phyloP scores from a whole-genome alignment of 129 eudicot genomes.

The Centella asiatica region DNA sequence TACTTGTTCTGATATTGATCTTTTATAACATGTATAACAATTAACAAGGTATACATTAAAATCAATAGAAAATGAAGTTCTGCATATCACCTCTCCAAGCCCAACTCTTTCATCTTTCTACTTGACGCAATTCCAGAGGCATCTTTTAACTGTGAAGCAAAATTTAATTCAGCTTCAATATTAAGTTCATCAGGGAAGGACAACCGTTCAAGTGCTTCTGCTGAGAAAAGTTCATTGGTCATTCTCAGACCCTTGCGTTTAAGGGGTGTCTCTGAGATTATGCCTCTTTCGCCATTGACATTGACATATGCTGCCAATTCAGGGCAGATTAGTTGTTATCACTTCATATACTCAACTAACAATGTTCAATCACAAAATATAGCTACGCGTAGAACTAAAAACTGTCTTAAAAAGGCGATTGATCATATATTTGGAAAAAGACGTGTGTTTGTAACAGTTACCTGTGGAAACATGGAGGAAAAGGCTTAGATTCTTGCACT shows the following conservation, averaged over 20 bases:
- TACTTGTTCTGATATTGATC: too few species aligned
- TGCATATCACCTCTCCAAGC: slow-evolving; percentile 4
- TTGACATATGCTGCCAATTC: slow-evolving; percentile 6
- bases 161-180: not conserved
- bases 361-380: not conserved
- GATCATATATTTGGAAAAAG: too few species aligned
- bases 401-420: too few species aligned
- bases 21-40: too few species aligned
- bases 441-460: not conserved
- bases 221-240: not conserved
- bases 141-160: slow-evolving; percentile 4
- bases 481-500: slow-evolving; percentile 15
- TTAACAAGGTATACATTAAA: too few species aligned
- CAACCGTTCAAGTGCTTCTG: not conserved
- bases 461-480: slow-evolving; percentile 32
- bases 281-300: slow-evolving; percentile 2
- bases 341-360: not conserved
- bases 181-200: not conserved
- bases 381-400: not conserved
- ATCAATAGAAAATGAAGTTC: not conserved
- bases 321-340: too few species aligned
- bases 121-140: not conserved
- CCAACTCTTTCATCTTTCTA: not conserved
- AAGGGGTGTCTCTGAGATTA: not conserved
- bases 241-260: not conserved